Conservation (phyloP, 768 basidiomycete genomes). For the Nidularia pulvinata region DNA sequence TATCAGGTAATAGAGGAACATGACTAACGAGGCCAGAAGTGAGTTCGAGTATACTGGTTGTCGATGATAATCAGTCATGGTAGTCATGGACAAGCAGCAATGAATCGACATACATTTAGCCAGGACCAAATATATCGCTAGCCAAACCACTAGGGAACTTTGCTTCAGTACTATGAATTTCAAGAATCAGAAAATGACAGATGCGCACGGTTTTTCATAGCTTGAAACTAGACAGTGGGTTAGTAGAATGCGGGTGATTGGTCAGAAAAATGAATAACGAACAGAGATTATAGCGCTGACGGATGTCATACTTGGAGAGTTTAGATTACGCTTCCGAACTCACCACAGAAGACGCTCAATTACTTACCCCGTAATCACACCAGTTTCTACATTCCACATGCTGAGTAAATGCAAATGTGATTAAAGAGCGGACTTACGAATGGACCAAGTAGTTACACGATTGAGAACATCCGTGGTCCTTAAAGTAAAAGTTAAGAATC, state of each 20-base stretch:
- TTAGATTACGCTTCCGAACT: neutral
- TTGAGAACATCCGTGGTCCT: slow-evolving; percentile 16
- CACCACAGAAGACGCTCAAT: neutral
- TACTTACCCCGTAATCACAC: neutral
- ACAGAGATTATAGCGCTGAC: slow-evolving; percentile 17
- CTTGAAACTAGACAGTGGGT: slow-evolving; percentile 13
- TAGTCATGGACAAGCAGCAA: neutral
- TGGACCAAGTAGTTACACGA: slow-evolving; percentile 17
- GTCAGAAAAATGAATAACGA: slow-evolving; percentile 1
- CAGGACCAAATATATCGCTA: slow-evolving; percentile 18
- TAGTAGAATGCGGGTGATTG: neutral
- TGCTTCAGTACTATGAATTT: neutral
- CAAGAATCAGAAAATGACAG: neutral
- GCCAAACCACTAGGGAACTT: slow-evolving; percentile 16
- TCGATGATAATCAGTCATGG: neutral
- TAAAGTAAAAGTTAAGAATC: neutral
- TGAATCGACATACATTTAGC: slow-evolving; percentile 14
- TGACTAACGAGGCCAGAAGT: slow-evolving; percentile 12
- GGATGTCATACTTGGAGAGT: slow-evolving; percentile 13
- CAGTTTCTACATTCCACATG: neutral
- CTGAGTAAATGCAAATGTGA: neutral
- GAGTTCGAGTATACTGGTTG: slow-evolving; percentile 25
- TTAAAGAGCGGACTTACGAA: slow-evolving; percentile 12
- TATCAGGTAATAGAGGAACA: neutral
- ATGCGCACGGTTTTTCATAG: slow-evolving; percentile 13